Base-by-base conservation (phyloP, 805 yeast species). In the Sugiyamaella americana region DNA sequence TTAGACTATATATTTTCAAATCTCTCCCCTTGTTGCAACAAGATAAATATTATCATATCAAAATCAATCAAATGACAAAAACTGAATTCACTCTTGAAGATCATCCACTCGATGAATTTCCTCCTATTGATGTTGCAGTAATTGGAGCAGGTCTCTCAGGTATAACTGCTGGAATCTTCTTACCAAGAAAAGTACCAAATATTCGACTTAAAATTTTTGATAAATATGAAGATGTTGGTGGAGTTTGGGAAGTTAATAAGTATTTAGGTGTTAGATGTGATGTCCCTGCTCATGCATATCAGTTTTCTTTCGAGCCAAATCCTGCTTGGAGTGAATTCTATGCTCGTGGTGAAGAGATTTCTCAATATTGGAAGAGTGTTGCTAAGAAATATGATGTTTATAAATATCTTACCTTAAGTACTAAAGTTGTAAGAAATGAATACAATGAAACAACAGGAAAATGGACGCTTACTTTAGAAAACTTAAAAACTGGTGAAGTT, bases 91-190 rank as follows among this genome's bases (percentile, higher is more conserved):
- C 11, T 8, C 30, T 44, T n/a, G 49, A 24, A 5, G 38, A 44
- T 21, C 41, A 18, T 16, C 49, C 49, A 4, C 19, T 46, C 18
- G 50, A 46, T 24, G 47, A 45, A 16, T 17, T 10, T 38, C 48
- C 30, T 5, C 45, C 53, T 5, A 40, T 57, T 40, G 46, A 47
- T 36, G 57, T 58, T 24, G 55, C 49, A 37, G 44, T 53, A 22
- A 51, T 61, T 24, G 64, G 64, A n/a, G 64, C 64, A 2, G 65
- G 64, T 8, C 32, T 56, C 16, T 50, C 62, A 11, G 64, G 64
- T 11, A 58, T 60, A 37, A 41, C 55, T 11, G 46, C 58, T 4
- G 62, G 57, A 5, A 47, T 50, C 17, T 49, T 55, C 8, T 36
- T 59, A 34, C 59, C 56, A 11, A 38, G 46, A 5, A 55, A 56